Conservation (phyloP, 352 stramenopile genomes). For the Globisporangium orthogonon region DNA sequence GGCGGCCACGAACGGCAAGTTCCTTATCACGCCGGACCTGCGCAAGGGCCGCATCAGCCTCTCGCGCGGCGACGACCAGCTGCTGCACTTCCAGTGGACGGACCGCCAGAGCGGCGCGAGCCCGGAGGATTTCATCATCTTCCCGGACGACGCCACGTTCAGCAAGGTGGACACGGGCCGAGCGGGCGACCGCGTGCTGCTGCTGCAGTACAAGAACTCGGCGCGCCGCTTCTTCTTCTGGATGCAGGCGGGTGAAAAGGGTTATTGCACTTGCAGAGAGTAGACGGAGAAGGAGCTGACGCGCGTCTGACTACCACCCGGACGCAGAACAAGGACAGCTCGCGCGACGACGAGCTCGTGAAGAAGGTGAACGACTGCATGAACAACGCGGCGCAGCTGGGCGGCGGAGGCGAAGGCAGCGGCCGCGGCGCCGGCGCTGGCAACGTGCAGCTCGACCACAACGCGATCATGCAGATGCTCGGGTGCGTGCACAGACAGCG, state of each 20-base stretch:
- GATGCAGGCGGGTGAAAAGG: constrained; percentile 74
- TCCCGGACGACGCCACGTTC: constrained; percentile 88
- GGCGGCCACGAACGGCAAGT: constrained; percentile 69
- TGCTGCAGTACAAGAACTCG: constrained; percentile 92
- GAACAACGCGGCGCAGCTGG: constrained; percentile 71
- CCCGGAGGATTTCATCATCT: constrained; percentile 91
- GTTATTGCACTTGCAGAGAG: not conserved
- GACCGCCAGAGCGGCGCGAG: constrained; percentile 80
- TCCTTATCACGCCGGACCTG: constrained; percentile 82
- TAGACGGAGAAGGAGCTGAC: too few relatives aligned
- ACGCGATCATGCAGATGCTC: constrained; percentile 90
- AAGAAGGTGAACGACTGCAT: constrained; percentile 89
- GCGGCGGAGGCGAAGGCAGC: constrained; percentile 18
- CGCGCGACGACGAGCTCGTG: constrained; percentile 80
- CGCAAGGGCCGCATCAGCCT: constrained; percentile 89
- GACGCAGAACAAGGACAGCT: constrained; percentile 76
- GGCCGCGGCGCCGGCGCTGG: constrained; percentile 23
- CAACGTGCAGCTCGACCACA: constrained; percentile 84
- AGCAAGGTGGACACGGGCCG: constrained; percentile 85
- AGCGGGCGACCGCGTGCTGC: constrained; percentile 81
- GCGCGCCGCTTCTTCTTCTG: constrained; percentile 92
- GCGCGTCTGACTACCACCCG: too few relatives aligned
- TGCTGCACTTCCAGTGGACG: constrained; percentile 92
- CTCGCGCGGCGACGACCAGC: constrained; percentile 83
- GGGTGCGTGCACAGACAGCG: constrained; percentile 32